phyloP scores from a whole-genome alignment of 768 basidiomycete genomes.

The Tulasnella sp. region DNA sequence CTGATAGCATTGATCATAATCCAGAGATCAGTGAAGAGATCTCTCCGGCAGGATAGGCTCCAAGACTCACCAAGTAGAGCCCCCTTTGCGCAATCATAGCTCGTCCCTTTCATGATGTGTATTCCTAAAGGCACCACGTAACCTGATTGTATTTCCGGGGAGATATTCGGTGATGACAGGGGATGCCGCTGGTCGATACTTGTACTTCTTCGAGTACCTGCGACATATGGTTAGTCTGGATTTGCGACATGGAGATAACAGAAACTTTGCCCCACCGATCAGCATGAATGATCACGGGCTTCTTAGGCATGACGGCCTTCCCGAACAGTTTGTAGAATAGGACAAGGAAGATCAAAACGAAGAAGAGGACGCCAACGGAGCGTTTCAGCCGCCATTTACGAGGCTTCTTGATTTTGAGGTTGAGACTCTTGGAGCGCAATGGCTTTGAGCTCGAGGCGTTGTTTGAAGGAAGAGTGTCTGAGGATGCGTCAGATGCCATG shows the following conservation, averaged over 20 bases:
- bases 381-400: conserved; percentile 29
- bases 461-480: neutral
- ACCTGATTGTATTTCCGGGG: conserved; percentile 52
- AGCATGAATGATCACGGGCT: conserved; percentile 47
- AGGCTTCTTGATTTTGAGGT: neutral
- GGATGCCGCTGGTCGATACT: conserved; percentile 74
- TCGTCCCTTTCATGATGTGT: conserved; percentile 8
- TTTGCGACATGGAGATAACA: neutral
- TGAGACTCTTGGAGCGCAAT: neutral
- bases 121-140: conserved; percentile 44
- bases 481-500: neutral
- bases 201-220: conserved; percentile 76
- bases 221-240: neutral
- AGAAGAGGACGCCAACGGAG: conserved; percentile 32
- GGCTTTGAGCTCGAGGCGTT: neutral
- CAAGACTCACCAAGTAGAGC: too few relatives aligned
- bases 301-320: conserved; percentile 16
- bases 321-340: conserved; percentile 29
- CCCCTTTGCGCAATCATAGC: conserved; percentile 6
- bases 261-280: conserved; percentile 38
- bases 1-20: too few relatives aligned
- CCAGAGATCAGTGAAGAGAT: too few relatives aligned
- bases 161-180: conserved; percentile 69
- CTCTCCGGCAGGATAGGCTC: too few relatives aligned
- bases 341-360: conserved; percentile 37